Evolutionary conservation across 805 yeast species (phyloP), one percentile per base, ranked within the genome.

Genomic region (Citeromyces nyonsensis): DNA sequence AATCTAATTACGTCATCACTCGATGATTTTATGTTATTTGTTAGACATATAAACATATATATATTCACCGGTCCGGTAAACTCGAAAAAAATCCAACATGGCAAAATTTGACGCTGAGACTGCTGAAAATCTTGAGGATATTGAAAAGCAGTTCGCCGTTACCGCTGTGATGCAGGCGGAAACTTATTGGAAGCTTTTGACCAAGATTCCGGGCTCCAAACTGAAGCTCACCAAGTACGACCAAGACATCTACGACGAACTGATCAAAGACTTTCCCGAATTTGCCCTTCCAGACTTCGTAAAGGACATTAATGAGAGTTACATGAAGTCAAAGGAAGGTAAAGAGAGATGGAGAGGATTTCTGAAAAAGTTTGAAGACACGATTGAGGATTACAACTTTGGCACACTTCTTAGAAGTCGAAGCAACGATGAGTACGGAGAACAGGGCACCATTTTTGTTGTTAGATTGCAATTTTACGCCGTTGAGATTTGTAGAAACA

Each of bases 111-210:
- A 78, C 47, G 86, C 98, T 12, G 95, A 91, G 48, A 68, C 65
- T 37, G 96, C 98, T 30, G 95, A 91, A 39, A 91, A 91, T 61
- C 64, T 83, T 45, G 97, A 88, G 57, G 94, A 84, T 46, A 84
- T 91, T 48, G 98, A 91, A 57, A 84, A 74, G 66, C 97, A 91
- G 61, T 91, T 91, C 49, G 97, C 98, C 28, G 98, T 91, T 37
- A 83, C 80, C 57, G 98, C 97, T 4, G 98, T 91, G 11, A 75
- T 71, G 55, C 97, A 91, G 54, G 91, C 94, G 36, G 94, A 84
- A 49, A 77, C 95, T 2, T 91, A 88, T 67, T 91, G 95, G 95
- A 64, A 66, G 31, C 55, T 91, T 36, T 57, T 91, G 35, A 67
- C 68, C 36, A 71, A 72, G 43, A 59, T 85, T 35, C 74, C 78